Base-by-base conservation (phyloP, 2,329 filamentous ascomycete species). In the Aspergillus sp. region DNA sequence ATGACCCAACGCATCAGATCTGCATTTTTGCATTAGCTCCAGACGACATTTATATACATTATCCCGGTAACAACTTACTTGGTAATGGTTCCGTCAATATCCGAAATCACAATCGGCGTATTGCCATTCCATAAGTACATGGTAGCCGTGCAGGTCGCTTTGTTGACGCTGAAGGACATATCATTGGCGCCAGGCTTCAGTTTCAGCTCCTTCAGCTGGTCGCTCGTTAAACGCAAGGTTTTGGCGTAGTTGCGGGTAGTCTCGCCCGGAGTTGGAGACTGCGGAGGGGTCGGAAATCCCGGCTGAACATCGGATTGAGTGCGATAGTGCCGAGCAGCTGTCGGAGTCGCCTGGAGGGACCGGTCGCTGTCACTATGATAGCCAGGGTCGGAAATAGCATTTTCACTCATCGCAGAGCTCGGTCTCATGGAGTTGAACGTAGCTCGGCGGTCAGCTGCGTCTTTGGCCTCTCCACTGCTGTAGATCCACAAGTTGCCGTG, bases 401-500 rank as follows among this genome's bases (percentile, higher is more conserved):
- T 93, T n/a, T 87, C 85, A 18, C 85, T 85, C 42, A 87, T 80
- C 4, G 69, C 72, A n/a, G 77, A 79, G 12, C 77, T 74, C 3
- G 82, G 77, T 53, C 82, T 80, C 63, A 88, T 77, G 4, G 80
- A 78, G 26, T 80, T 80, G 60, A 87, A 72, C 1, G 79, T 77
- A 2, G 82, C 81, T 67, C 83, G 82, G 42, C 89, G 88, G 79
- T 89, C 89, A 32, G 94, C 94, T 6, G 90, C 90, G 69, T 95
- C 90, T 72, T 97, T 98, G 24, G 95, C 92, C 71, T 96, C 93
- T 75, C 98, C 93, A 69, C 93, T 98, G 77, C 92, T 95, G 79
- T 99, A 99, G 66, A 99, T 98, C 94, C 95, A 98, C n/a, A 99
- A 82, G 69, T 99, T 99, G 6, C 95, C 95, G 60, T 95, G 87